Evolutionary conservation across 805 yeast genomes (phyloP).

Genomic region (Spathaspora sp.): DNA sequence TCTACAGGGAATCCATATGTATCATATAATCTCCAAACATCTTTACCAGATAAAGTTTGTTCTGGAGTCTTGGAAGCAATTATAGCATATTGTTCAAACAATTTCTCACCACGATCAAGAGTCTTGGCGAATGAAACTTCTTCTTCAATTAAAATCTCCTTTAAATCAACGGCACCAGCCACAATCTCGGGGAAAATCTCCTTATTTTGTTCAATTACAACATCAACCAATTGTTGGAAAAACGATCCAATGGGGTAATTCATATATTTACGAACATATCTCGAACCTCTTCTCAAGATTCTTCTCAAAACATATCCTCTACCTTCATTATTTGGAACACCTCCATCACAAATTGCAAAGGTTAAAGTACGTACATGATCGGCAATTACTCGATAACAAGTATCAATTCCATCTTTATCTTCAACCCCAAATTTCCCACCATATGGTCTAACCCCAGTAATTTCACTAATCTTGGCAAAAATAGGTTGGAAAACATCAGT

Average conservation of each 20-base stretch:
- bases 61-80: conserved; percentile 72
- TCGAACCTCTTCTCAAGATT: conserved; percentile 95
- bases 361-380: conserved; percentile 98
- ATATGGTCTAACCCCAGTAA: conserved; percentile 90
- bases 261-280: conserved; percentile 95
- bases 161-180: conserved; percentile 66
- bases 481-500: conserved; percentile 94
- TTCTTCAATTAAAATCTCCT: conserved; percentile 93
- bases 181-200: conserved; percentile 91
- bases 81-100: conserved; percentile 89
- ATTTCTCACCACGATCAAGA: conserved; percentile 94
- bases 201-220: conserved; percentile 81
- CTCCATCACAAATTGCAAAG: conserved; percentile 96
- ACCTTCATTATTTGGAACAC: conserved; percentile 98
- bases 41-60: conserved; percentile 82
- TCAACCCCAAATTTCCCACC: conserved; percentile 91
- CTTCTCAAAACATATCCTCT: conserved; percentile 98
- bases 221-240: conserved; percentile 89
- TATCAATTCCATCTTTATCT: conserved; percentile 91
- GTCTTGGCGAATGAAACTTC: conserved; percentile 94
- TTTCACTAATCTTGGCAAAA: conserved; percentile 81
- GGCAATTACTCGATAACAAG: conserved; percentile 96
- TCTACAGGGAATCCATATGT: conserved; percentile 99
- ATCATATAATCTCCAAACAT: conserved; percentile 97
- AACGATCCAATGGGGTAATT: conserved; percentile 92